phyloP scores from a whole-genome alignment of 768 basidiomycete genomes.

The Mrakia hoshinonis region DNA sequence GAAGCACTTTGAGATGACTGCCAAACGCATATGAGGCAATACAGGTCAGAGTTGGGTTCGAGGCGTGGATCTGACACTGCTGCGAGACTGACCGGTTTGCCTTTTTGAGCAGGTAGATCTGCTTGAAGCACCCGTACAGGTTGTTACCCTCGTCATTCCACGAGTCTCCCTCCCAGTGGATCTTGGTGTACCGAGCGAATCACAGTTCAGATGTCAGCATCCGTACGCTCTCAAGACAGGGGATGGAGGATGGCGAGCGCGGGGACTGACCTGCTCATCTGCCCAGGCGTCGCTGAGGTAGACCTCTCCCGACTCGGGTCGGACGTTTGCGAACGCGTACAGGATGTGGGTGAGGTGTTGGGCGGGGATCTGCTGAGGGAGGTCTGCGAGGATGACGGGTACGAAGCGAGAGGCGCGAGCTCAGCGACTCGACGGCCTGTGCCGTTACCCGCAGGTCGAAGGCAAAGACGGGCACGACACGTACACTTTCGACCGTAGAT shows the following conservation, averaged over 20 bases:
- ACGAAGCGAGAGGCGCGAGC: not conserved
- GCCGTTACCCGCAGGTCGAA: not conserved
- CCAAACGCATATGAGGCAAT: not conserved
- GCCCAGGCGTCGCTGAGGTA: conserved; percentile 84
- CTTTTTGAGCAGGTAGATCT: conserved; percentile 84
- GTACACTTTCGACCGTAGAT: conserved; percentile 81
- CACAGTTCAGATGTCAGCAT: not conserved
- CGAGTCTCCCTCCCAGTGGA: conserved; percentile 87
- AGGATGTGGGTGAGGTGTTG: conserved; percentile 60
- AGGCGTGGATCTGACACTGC: too few species aligned
- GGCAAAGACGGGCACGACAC: not conserved
- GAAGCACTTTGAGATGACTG: conserved; percentile 49
- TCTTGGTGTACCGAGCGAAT: conserved; percentile 45
- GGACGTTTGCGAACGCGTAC: conserved; percentile 76
- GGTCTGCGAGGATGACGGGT: conserved; percentile 38
- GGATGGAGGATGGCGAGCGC: not conserved
- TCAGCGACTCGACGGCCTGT: too few species aligned
- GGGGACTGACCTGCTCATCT: conserved; percentile 55
- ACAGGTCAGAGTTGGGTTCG: not conserved
- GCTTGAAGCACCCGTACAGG: conserved; percentile 71
- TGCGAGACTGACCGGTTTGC: conserved; percentile 50
- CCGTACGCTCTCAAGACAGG: not conserved
- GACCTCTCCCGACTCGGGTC: conserved; percentile 74
- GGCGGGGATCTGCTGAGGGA: conserved; percentile 71
- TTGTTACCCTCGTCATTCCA: conserved; percentile 89